Evolutionary conservation across 495 filamentous ascomycete species (phyloP).

Genomic region (Chaetomidium leptoderma): DNA sequence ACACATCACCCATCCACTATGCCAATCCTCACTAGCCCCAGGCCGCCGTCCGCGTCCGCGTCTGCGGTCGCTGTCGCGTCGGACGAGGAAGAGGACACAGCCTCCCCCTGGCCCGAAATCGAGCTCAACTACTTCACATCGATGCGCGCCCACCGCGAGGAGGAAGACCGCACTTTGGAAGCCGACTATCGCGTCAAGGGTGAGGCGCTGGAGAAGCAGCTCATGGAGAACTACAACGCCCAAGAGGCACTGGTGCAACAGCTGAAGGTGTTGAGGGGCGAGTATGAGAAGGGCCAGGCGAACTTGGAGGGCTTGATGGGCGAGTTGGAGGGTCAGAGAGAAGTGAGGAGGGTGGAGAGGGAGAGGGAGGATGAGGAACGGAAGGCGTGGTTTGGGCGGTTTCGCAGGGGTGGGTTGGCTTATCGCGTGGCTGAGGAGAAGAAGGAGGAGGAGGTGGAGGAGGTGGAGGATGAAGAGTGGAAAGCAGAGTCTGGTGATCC

Average conservation of each 20-base stretch:
- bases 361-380: slow-evolving; percentile 16
- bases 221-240: slow-evolving; percentile 12
- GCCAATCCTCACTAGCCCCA: too few species aligned
- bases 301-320: not conserved
- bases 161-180: slow-evolving; percentile 21
- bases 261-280: not conserved
- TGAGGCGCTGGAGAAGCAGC: not conserved
- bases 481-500: not conserved
- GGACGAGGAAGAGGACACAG: not conserved
- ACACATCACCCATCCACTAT: too few species aligned
- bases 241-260: slow-evolving; percentile 12
- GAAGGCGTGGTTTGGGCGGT: slow-evolving; percentile 12
- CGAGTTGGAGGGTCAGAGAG: not conserved
- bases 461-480: not conserved
- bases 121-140: slow-evolving; percentile 28
- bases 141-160: slow-evolving; percentile 10
- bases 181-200: not conserved
- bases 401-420: slow-evolving; percentile 6
- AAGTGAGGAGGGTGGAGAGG: not conserved
- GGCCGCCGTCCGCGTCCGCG: too few species aligned
- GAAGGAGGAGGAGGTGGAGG: not conserved
- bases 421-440: not conserved
- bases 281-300: not conserved
- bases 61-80: not conserved
- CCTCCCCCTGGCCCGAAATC: slow-evolving; percentile 27